Base-by-base conservation (phyloP, 768 basidiomycete genomes). In the Porpolomopsis calyptriformis region DNA sequence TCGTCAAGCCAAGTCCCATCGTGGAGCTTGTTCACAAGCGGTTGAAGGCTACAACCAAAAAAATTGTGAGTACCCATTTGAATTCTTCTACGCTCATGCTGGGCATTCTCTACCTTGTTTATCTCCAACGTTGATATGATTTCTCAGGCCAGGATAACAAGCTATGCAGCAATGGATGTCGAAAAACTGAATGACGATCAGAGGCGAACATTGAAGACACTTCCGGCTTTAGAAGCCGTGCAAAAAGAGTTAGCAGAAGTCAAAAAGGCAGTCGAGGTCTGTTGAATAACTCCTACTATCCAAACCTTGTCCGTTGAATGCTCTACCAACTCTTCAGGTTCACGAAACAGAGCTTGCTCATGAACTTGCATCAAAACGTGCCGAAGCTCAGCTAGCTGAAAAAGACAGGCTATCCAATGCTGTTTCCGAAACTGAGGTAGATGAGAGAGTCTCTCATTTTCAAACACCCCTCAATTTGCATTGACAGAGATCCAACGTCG, bases 101-200 rank as follows among this genome's bases (percentile, higher is more conserved):
- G n/a, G n/a, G n/a, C n/a, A n/a, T 14, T 26, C 38, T 43, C 20
- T 33, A 25, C 22, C 38, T 46, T 43, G 35, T 9, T 6, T 22
- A 5, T 24, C n/a, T 14, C 25, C 45, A 12, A 34, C 55, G 33
- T 51, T 37, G n/a, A n/a, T n/a, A n/a, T n/a, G n/a, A 10, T n/a
- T 31, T 53, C 42, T 16, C 43, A 93, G 92, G 70, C 72, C 50
- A 78, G 90, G 51, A 77, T 88, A 69, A 68, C 79, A 39, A 64
- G 68, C 9, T 92, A 94, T 60, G 75, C 82, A 24, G 55, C 77
- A 2, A 81, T 74, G 16, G 78, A 80, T 22, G 61, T 72, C 2
- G 78, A 80, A 45, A 82, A 83, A 56, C 74, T 93, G 45, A 88
- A 94, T 52, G 86, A 90, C 34, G 92, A 94, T 63, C 91, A 96